A percentile compares a stretch with the other conserved stretches of the same genome.
Evolutionary conservation across 2,329 filamentous ascomycete genomes (phyloP).

Genomic region (Aureobasidium vineae): DNA sequence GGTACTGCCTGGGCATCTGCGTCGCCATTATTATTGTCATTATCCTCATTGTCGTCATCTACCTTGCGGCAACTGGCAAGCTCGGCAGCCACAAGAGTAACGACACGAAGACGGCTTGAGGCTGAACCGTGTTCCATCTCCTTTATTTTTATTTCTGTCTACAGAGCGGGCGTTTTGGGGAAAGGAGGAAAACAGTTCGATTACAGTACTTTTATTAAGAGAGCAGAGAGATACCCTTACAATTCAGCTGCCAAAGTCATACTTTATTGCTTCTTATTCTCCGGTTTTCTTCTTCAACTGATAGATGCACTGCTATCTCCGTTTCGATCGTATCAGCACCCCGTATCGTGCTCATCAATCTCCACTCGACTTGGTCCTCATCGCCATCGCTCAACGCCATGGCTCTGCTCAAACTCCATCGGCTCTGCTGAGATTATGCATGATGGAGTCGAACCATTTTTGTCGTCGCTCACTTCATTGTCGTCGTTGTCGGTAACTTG

Average conservation of each 20-base stretch:
- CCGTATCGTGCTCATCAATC: too few species aligned
- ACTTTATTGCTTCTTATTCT: neutral
- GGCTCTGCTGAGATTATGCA: too few species aligned
- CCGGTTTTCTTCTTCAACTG: too few species aligned
- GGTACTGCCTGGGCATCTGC: constrained; percentile 82
- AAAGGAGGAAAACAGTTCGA: neutral
- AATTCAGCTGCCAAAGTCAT: constrained; percentile 6
- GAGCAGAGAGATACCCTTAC: constrained; percentile 21
- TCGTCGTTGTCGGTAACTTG: too few species aligned
- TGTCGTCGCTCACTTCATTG: neutral
- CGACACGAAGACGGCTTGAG: neutral
- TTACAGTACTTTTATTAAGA: constrained; percentile 6
- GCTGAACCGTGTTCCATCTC: neutral
- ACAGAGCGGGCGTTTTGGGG: neutral
- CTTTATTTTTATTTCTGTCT: neutral
- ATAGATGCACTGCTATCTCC: too few species aligned
- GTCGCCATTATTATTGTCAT: constrained; percentile 41
- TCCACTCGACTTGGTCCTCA: too few species aligned
- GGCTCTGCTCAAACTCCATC: too few species aligned
- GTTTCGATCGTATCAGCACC: too few species aligned
- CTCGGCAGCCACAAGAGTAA: constrained; percentile 19
- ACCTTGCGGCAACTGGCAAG: constrained; percentile 32
- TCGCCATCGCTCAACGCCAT: too few species aligned
- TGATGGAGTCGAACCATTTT: too few species aligned
- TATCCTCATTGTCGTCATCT: constrained; percentile 42